Percentiles rank a stretch among this genome's conserved stretches.
Evolutionary conservation across 768 basidiomycete genomes (phyloP).

Genomic region (Wakefieldia striispora): DNA sequence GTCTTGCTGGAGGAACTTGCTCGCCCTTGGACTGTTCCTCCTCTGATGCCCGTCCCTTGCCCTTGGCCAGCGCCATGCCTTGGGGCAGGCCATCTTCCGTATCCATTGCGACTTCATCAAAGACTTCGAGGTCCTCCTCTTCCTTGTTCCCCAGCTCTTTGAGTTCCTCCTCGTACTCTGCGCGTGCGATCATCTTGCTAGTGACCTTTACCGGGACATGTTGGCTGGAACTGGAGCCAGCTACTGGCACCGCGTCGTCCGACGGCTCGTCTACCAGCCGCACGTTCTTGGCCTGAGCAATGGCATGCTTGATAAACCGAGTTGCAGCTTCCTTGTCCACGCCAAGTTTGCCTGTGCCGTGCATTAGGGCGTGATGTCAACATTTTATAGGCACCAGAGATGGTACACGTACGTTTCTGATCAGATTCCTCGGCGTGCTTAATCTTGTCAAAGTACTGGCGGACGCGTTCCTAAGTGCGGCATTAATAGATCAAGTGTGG

Average conservation of each 20-base stretch:
- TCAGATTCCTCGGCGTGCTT: constrained; percentile 68
- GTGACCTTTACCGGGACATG: constrained; percentile 58
- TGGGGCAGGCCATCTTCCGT: background rate
- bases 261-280: constrained; percentile 34
- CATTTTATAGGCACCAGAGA: background rate
- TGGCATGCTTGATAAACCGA: constrained; percentile 84
- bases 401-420: constrained; percentile 36
- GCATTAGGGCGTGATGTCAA: background rate
- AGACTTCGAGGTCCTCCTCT: constrained; percentile 39
- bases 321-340: constrained; percentile 78
- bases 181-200: constrained; percentile 70
- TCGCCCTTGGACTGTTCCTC: constrained; percentile 13
- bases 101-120: constrained; percentile 27
- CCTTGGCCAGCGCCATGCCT: constrained; percentile 25
- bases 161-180: constrained; percentile 57
- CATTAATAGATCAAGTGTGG: no score
- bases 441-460: constrained; percentile 82
- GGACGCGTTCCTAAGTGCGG: constrained; percentile 59
- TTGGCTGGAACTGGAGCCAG: constrained; percentile 16
- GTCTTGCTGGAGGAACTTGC: constrained; percentile 32
- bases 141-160: constrained; percentile 43
- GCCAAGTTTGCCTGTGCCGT: constrained; percentile 36
- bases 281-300: constrained; percentile 53
- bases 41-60: constrained; percentile 38
- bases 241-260: background rate